Conservation (phyloP, 352 stramenopile species). For the Peronospora destructor region DNA sequence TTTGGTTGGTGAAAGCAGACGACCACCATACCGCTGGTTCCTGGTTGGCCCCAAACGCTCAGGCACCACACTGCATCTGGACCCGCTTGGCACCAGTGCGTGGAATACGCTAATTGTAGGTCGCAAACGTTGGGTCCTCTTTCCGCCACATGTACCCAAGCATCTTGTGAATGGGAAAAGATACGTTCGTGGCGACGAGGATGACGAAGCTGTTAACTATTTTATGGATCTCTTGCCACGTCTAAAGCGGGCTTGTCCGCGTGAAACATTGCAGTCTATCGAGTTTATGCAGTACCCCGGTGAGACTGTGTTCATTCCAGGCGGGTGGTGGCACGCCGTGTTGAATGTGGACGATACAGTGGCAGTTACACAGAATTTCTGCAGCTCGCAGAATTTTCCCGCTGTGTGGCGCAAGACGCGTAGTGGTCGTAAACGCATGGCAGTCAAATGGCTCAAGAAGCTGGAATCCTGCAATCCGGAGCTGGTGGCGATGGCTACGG, state of each 20-base stretch:
- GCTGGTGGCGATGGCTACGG: constrained; percentile 63
- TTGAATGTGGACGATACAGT: constrained; percentile 89
- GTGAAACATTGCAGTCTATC: constrained; percentile 58
- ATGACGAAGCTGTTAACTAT: constrained; percentile 91
- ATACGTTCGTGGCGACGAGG: constrained; percentile 80
- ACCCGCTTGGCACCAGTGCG: constrained; percentile 93
- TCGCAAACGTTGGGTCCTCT: constrained; percentile 95
- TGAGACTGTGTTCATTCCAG: constrained; percentile 90
- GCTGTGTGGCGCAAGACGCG: constrained; percentile 86
- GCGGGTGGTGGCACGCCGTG: constrained; percentile 91
- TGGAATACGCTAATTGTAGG: constrained; percentile 95
- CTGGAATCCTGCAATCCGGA: constrained; percentile 80
- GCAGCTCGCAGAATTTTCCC: constrained; percentile 85
- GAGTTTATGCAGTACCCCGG: constrained; percentile 88
- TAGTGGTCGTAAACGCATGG: constrained; percentile 90
- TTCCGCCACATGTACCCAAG: constrained; percentile 85
- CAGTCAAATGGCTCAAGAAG: constrained; percentile 88
- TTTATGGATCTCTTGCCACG: constrained; percentile 88
- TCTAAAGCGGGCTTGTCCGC: constrained; percentile 69
- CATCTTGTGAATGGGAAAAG: constrained; percentile 68
- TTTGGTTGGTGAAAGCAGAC: constrained; percentile 65
- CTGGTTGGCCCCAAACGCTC: constrained; percentile 89
- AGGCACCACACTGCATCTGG: constrained; percentile 92
- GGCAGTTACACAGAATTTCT: constrained; percentile 92
- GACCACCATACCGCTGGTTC: constrained; percentile 95